A percentile compares a stretch with the other conserved stretches of the same genome.
These are phyloP conservation scores for Dictyostelium purpureum DNA, from an alignment of 78 protist species.

Conservation along the genomic window DNA sequence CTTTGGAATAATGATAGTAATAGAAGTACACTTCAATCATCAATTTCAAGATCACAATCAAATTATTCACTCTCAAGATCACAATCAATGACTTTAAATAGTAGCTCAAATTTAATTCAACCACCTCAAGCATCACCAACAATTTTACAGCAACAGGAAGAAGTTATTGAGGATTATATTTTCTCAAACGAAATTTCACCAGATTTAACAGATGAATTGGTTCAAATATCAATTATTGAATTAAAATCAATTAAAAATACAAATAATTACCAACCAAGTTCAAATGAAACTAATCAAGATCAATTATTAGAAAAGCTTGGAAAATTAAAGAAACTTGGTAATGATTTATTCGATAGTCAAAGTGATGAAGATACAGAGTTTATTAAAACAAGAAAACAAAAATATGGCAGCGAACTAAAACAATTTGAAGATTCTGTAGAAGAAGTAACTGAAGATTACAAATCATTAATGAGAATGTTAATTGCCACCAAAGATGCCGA, in stretches of 20 bases:
- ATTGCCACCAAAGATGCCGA: not conserved
- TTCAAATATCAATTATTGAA: not conserved
- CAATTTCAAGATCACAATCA: not conserved
- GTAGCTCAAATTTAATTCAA: too few species aligned
- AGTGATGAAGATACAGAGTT: not conserved
- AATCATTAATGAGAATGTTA: not conserved
- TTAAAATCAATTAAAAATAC: not conserved
- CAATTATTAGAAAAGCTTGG: not conserved
- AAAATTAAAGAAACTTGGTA: not conserved
- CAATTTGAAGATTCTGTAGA: not conserved
- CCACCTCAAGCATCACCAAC: not conserved
- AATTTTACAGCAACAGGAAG: not conserved
- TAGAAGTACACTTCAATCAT: not conserved
- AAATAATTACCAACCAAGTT: not conserved
- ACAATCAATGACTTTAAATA: not conserved
- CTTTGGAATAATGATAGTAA: not conserved
- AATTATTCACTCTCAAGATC: not conserved
- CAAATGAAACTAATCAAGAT: not conserved
- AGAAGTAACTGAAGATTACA: slow-evolving; percentile 26
- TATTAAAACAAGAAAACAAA: not conserved
- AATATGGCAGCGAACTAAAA: not conserved
- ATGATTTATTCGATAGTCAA: slow-evolving; percentile 2
- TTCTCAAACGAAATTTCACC: not conserved
- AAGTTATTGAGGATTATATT: not conserved
- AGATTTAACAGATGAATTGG: not conserved